Base-by-base conservation (phyloP, 257 asterid genomes). In the Coffea canephora region DNA sequence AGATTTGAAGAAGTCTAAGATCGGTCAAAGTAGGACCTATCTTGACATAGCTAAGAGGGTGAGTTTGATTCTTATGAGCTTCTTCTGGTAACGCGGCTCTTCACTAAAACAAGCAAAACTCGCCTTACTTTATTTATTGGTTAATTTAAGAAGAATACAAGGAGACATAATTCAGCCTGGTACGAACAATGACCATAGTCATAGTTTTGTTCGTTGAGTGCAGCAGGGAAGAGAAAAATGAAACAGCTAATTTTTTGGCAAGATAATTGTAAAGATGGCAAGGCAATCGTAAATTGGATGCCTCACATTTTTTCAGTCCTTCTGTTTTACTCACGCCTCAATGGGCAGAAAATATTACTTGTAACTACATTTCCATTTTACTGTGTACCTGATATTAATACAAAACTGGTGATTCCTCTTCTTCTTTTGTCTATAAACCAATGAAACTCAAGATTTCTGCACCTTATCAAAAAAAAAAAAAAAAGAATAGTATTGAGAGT, bases 1-100 rank as follows among this genome's bases (percentile, higher is more conserved):
- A 89, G 91, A 73, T 89, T 89, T 18, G 80, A 77, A 85, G 78
- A 83, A 86, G 91, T 66, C 83, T 90, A 46, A 91, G 94, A 82
- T 91, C 94, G 10, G 88, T 89, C 43, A 91, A 88, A 89, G 97
- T 95, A 61, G 95, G 87, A 82, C 41, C 93, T 67, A 74, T 88
- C 80, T 91, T 88, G 73, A 83, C 96, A 80, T 91, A 85, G 84
- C 82, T 75, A 57, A 73, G 69, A 78, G 70, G 72, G 48, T 71
- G 52, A 71, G 23, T 57, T 48, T 43, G 54, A 77, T 48, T 80
- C 72, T 45, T 39, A 62, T 69, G 49, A 19, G 71, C 16, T 64
- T 80, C 73, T 49, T 27, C 27, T 27, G 16, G 77, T 78, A 50
- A 50, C 31, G 36, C 6, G 77, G 79, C 54, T 54, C 71, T 11